phyloP scores from a whole-genome alignment of 176 grass and related monocot species.

The Carex scoparia region DNA sequence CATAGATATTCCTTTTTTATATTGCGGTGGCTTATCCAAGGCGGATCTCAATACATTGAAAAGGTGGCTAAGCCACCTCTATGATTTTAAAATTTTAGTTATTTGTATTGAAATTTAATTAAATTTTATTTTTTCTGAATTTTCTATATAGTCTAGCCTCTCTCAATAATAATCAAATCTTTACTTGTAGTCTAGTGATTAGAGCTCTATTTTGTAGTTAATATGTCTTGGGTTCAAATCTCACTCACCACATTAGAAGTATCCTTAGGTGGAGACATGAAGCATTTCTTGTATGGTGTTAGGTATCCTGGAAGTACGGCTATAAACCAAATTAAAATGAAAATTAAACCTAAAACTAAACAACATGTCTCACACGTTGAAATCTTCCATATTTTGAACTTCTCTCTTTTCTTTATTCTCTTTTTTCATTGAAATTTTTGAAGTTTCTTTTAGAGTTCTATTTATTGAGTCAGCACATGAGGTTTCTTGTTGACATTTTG shows the following conservation, averaged over 20 bases:
- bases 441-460: conserved; percentile 21
- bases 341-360: conserved; percentile 26
- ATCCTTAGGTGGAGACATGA: neutral
- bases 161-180: too few species aligned
- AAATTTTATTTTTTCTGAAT: too few species aligned
- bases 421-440: neutral
- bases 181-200: too few species aligned
- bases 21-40: neutral
- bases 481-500: conserved; percentile 52
- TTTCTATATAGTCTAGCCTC: too few species aligned
- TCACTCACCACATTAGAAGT: neutral
- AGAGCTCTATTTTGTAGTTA: too few species aligned
- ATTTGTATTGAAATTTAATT: too few species aligned
- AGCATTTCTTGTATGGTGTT: neutral
- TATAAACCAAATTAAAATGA: neutral
- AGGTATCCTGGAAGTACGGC: conserved; percentile 18
- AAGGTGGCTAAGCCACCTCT: too few species aligned
- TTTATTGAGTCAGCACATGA: conserved; percentile 37
- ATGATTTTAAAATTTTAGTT: too few species aligned
- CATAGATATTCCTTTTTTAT: neutral
- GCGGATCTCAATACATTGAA: too few species aligned
- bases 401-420: conserved; percentile 22
- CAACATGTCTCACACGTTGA: conserved; percentile 72
- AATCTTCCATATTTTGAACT: conserved; percentile 28
- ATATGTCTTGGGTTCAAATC: too few species aligned